These are phyloP conservation scores for Halenospora varia DNA, from an alignment of 495 filamentous ascomycete genomes.

Conservation along the genomic window DNA sequence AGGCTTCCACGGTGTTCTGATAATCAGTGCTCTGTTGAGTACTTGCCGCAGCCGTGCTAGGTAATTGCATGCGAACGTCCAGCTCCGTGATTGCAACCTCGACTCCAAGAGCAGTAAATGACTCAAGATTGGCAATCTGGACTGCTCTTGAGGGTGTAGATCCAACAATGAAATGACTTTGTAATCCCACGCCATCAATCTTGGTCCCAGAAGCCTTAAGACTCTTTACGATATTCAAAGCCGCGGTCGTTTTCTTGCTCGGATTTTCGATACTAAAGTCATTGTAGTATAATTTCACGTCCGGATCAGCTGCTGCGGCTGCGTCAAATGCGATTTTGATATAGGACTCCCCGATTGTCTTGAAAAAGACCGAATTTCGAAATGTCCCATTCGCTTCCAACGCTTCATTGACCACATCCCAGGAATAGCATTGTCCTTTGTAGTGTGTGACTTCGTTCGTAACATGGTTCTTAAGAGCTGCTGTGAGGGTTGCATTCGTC, in stretches of 20 bases:
- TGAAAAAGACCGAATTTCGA: slow-evolving; percentile 51
- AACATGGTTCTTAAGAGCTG: slow-evolving; percentile 51
- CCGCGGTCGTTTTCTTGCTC: slow-evolving; percentile 42
- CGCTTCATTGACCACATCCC: slow-evolving; percentile 67
- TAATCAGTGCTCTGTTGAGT: slow-evolving; percentile 57
- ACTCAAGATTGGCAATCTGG: slow-evolving; percentile 44
- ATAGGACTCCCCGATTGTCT: slow-evolving; percentile 52
- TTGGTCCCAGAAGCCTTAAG: slow-evolving; percentile 47
- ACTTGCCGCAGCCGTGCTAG: slow-evolving; percentile 34
- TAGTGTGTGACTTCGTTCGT: slow-evolving; percentile 48
- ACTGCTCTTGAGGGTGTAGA: slow-evolving; percentile 39
- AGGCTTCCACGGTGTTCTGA: slow-evolving; percentile 44
- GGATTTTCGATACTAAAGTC: slow-evolving; percentile 63
- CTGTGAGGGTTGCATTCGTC: slow-evolving; percentile 46
- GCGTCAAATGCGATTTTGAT: slow-evolving; percentile 50
- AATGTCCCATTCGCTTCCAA: slow-evolving; percentile 63
- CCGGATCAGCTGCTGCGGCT: slow-evolving; percentile 43
- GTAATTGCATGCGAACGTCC: slow-evolving; percentile 48
- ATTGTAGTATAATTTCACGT: slow-evolving; percentile 66
- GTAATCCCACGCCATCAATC: slow-evolving; percentile 64
- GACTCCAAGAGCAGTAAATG: slow-evolving; percentile 45
- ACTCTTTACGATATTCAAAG: slow-evolving; percentile 45
- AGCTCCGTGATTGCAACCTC: slow-evolving; percentile 61
- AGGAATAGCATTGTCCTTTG: slow-evolving; percentile 46
- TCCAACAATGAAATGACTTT: slow-evolving; percentile 59